These are phyloP conservation scores for Cucumis sativus DNA, from an alignment of 306 rosid species.

Conservation along the genomic window Cucumber_9930_V3 NC_026659.2:28765501-28766000, in stretches of 20 bases:
- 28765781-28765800: not conserved
- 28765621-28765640: slow-evolving; percentile 38
- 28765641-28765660: slow-evolving; percentile 30
- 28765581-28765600: slow-evolving; percentile 47
- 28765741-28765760: slow-evolving; percentile 21
- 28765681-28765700: slow-evolving; percentile 41
- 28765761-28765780: not conserved
- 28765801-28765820: not conserved
- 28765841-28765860: not conserved
- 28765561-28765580: slow-evolving; percentile 45
- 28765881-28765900: not conserved
- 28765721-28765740: slow-evolving; percentile 59
- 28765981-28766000: not conserved
- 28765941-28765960: not conserved
- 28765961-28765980: not conserved
- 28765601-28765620: slow-evolving; percentile 40
- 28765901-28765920: slow-evolving; percentile 1
- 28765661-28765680: slow-evolving; percentile 41
- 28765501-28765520: slow-evolving; percentile 72
- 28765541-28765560: slow-evolving; percentile 72
- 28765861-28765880: not conserved
- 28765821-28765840: not conserved
- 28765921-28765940: not conserved
- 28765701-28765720: slow-evolving; percentile 53
- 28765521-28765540: slow-evolving; percentile 58